Conservation (phyloP, 2,329 filamentous ascomycete genomes). For the Blumeriella jaapii region DNA sequence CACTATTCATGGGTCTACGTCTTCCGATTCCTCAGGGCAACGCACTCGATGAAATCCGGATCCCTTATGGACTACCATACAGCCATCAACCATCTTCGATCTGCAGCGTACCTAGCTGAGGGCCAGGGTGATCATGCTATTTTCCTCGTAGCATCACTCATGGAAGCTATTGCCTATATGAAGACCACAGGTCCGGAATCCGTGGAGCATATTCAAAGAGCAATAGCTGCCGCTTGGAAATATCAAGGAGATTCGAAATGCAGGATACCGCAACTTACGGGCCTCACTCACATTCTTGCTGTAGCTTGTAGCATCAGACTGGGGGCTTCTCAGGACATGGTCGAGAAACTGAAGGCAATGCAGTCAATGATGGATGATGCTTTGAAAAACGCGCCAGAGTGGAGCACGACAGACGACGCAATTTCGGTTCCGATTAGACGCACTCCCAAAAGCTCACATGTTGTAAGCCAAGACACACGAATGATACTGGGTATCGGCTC, state of each 20-base stretch:
- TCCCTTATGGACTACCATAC: constrained; percentile 49
- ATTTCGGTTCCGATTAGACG: constrained; percentile 43
- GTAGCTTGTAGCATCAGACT: constrained; percentile 57
- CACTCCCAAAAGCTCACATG: constrained; percentile 34
- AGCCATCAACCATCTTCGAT: constrained; percentile 56
- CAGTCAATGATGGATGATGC: constrained; percentile 51
- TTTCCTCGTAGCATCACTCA: constrained; percentile 50
- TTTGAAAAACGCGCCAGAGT: constrained; percentile 26
- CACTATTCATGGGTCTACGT: constrained; percentile 66
- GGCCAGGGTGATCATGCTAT: constrained; percentile 51
- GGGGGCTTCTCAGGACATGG: constrained; percentile 44
- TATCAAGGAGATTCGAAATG: constrained; percentile 56
- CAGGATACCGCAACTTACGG: constrained; percentile 53
- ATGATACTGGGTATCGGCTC: constrained; percentile 40
- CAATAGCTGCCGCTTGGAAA: constrained; percentile 62
- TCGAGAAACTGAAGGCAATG: constrained; percentile 49
- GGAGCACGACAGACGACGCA: constrained; percentile 33
- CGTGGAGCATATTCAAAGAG: constrained; percentile 58
- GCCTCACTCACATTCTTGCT: constrained; percentile 56
- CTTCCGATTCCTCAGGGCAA: constrained; percentile 62
- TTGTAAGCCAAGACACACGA: constrained; percentile 46
- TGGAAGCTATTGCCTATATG: constrained; percentile 61
- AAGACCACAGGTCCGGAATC: constrained; percentile 52
- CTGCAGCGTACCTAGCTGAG: constrained; percentile 47
- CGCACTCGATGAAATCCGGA: constrained; percentile 52